Base-by-base conservation (phyloP, 2,329 filamentous ascomycete species). In the Escovopsis sp. region DNA sequence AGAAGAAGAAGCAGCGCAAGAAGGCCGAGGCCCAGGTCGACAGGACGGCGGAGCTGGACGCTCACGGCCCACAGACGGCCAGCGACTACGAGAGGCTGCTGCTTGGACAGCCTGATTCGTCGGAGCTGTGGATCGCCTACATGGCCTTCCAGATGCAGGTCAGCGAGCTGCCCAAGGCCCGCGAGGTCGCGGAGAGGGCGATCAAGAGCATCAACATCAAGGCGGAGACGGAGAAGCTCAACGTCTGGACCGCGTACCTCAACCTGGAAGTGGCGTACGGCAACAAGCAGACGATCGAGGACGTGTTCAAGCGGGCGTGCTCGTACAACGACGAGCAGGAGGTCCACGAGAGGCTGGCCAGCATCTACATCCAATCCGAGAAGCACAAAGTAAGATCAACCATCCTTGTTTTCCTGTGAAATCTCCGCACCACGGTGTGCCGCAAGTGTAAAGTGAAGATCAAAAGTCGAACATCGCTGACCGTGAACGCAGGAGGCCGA, bases 131-230 rank as follows among this genome's bases (percentile, higher is more conserved):
- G 91, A 84, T 95, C 42, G 76, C 85, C 50, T 98, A 98, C 65
- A 96, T 98, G 86, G 87, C 88, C n/a, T 94, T 94, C 72, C 86
- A 96, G 63, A 80, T 95, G 60, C 82, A 94, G 57, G 75, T 94
- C 40, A 85, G 85, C 56, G 91, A 98, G 62, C 71, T 93, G 15
- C 77, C 81, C 46, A 91, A 87, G 62, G 88, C 91, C 11, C 79
- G 89, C 39, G 83, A 89, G 49, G 81, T 95, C 45, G 88, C 86
- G 2, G 84, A 95, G 63, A 82, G 91, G 46, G 91, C 91, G 14
- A 74, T 96, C 48, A 80, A 81, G 56, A 93, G 83, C 13, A 96
- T 98, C 65, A 84, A 85, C 60, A 85, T 93, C 46, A 78, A 84
- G 24, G 87, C 95, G 58, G 84, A 94, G 58, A 78, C 80, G 3